Evolutionary conservation across 805 yeast genomes (phyloP), one percentile per base, ranked within the genome.

Genomic region (Scheffersomyces amazonensis): DNA sequence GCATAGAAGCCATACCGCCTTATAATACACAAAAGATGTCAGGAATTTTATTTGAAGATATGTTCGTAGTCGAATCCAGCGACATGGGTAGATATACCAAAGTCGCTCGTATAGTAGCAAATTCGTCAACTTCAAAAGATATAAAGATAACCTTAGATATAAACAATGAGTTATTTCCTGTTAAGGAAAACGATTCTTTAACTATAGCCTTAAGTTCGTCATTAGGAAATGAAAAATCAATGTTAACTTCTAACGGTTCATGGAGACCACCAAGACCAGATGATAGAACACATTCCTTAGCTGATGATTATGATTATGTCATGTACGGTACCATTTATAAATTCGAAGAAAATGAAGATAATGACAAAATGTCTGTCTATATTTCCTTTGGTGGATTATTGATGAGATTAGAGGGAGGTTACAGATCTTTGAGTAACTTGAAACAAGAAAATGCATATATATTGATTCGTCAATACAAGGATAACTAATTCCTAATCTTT

Each of bases 261-360:
- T 84, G 91, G 90, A 76, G 89, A 60, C 88, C 87, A 7, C 95
- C 96, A 32, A 85, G 77, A 62, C 76, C 85, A 10, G 86, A 83
- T 42, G 96, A 89, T 50, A 78, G 83, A 56, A 15, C 17, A 5
- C 30, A 27, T 27, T 78, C 95, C 5, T 73, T 91, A 53, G 96
- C 96, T 49, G 97, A 91, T 60, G 98, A 93, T 58, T 91, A 89
- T 69, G 98, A 91, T 62, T 93, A 93, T 54, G 98, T 93, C 48
- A 91, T 93, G 98, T 81, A 90, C 60, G 99, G 99, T 38, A 89
- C 96, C 5, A 95, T 93, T 32, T 93, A 93, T 73, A 90, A 91
- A 62, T 93, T 93, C 58, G 96, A 91, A 61, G 99, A 93, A 66
- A 78, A 83, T 45, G 57, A 62, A 28, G 71, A 73, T 31, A 78